phyloP scores from a whole-genome alignment of 1,284 basidiomycete species.

The Gymnopus androsaceus region DNA sequence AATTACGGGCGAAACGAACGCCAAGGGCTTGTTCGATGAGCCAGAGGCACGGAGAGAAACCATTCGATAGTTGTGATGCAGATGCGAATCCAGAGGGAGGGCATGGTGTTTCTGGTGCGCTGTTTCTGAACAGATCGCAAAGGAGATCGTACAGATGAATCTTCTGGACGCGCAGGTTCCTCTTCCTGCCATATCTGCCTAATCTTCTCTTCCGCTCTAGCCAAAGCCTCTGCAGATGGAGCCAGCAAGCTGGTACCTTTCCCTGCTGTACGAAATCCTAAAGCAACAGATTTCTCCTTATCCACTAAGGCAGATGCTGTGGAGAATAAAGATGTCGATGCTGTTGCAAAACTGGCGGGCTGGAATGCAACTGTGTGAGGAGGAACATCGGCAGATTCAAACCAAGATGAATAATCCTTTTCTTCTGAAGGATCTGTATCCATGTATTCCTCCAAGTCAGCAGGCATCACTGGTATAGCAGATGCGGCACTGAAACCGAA shows the following conservation, averaged over 20 bases:
- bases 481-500: conserved; percentile 26
- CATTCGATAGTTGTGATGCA: conserved; percentile 38
- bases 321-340: conserved; percentile 7
- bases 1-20: conserved; percentile 22
- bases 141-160: conserved; percentile 37
- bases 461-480: conserved; percentile 12
- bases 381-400: conserved; percentile 38
- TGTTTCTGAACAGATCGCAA: conserved; percentile 47
- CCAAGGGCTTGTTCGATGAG: neutral
- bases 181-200: conserved; percentile 57
- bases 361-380: conserved; percentile 41
- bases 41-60: conserved; percentile 27
- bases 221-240: conserved; percentile 61
- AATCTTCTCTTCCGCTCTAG: conserved; percentile 56
- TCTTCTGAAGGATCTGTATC: conserved; percentile 44
- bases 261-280: conserved; percentile 27
- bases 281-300: neutral
- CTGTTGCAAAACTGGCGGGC: conserved; percentile 29
- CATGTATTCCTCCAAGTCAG: conserved; percentile 20
- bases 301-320: conserved; percentile 8
- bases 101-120: conserved; percentile 16
- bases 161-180: conserved; percentile 13
- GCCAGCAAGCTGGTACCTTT: conserved; percentile 38
- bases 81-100: conserved; percentile 12
- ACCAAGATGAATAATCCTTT: conserved; percentile 58